These are phyloP conservation scores for Saccharomycopsis babjevae DNA, from an alignment of 805 yeast species.

Conservation along the genomic window DNA sequence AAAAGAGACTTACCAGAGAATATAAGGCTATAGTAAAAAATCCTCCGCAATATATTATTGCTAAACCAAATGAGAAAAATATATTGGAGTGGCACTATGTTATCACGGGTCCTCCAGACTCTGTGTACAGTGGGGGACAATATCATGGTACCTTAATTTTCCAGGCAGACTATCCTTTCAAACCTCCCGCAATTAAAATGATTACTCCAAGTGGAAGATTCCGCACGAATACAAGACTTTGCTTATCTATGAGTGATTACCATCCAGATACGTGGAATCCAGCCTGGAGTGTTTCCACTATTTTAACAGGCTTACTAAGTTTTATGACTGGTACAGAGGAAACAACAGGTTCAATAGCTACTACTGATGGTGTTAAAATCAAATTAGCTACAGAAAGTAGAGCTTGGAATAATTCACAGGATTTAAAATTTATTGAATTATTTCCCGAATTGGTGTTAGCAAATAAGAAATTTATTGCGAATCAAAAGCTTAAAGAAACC, in stretches of 20 bases:
- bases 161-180: conserved; percentile 80
- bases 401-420: conserved; percentile 47
- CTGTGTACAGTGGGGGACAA: conserved; percentile 80
- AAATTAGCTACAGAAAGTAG: conserved; percentile 50
- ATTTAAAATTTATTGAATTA: conserved; percentile 45
- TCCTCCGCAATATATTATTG: conserved; percentile 78
- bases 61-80: conserved; percentile 80
- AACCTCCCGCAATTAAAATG: conserved; percentile 86
- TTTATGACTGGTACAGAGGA: conserved; percentile 85
- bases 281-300: conserved; percentile 88
- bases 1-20: conserved; percentile 57
- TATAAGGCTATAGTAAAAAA: conserved; percentile 64
- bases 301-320: conserved; percentile 75
- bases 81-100: conserved; percentile 91
- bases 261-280: conserved; percentile 97
- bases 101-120: conserved; percentile 83
- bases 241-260: conserved; percentile 88
- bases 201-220: conserved; percentile 86
- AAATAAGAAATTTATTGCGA: conserved; percentile 22
- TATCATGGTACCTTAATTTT: conserved; percentile 82
- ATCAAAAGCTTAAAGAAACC: conserved; percentile 18
- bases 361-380: conserved; percentile 49
- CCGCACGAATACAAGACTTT: conserved; percentile 67
- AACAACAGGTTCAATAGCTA: conserved; percentile 72
- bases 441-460: conserved; percentile 59